Conservation (phyloP, 73 alveolate genomes). For the Tetrahymena elliotti region DNA sequence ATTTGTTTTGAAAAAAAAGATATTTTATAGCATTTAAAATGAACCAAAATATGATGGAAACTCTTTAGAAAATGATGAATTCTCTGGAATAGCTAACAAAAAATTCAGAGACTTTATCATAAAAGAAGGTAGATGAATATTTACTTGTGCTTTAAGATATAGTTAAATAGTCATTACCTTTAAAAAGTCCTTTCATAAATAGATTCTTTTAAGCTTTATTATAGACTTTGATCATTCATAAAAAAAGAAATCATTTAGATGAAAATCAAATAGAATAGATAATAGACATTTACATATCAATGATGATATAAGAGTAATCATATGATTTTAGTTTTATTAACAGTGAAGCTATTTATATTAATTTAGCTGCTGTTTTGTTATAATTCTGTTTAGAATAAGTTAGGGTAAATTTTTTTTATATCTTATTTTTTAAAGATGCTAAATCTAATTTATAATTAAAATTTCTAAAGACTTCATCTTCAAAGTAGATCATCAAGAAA, state of each 20-base stretch:
- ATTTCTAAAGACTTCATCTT: background rate
- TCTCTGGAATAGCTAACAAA: background rate
- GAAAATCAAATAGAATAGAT: background rate
- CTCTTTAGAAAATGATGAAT: background rate
- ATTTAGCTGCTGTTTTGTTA: background rate
- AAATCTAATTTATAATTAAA: background rate
- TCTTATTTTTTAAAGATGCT: background rate
- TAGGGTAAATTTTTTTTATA: background rate
- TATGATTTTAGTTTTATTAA: background rate
- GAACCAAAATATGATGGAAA: background rate
- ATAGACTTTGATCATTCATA: background rate
- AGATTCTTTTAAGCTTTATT: background rate
- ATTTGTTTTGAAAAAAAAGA: background rate
- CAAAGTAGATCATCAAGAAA: background rate
- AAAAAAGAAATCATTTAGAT: background rate
- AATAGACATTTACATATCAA: background rate
- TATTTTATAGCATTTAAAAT: background rate
- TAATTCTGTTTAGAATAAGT: background rate
- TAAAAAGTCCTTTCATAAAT: background rate
- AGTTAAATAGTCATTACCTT: background rate
- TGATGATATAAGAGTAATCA: background rate
- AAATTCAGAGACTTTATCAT: background rate
- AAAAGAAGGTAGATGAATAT: background rate
- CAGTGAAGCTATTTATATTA: background rate
- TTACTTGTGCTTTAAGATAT: background rate